These are phyloP conservation scores for Colletotrichum shisoi DNA, from an alignment of 2,329 filamentous ascomycete species.

Conservation along the genomic window DNA sequence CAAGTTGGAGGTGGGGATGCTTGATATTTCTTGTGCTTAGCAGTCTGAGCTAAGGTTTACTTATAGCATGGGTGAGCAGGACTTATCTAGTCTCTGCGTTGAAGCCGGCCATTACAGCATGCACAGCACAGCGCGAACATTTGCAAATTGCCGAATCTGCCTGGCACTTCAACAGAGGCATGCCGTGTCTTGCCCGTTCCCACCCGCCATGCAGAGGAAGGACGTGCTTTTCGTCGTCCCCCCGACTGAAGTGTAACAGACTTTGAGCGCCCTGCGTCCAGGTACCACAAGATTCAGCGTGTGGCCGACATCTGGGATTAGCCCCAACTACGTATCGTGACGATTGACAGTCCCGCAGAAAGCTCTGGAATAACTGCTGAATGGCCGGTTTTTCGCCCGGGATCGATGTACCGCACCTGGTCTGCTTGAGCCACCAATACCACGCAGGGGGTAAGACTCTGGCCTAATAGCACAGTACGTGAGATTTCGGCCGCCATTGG, in stretches of 20 bases:
- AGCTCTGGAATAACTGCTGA: constrained; percentile 15
- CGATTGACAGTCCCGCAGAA: not conserved
- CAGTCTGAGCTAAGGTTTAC: not conserved
- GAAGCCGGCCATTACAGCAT: not conserved
- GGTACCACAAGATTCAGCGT: too few species aligned
- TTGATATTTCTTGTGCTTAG: not conserved
- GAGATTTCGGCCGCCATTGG: too few species aligned
- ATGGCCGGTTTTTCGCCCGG: constrained; percentile 10
- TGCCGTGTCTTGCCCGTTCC: too few species aligned
- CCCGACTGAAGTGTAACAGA: too few species aligned
- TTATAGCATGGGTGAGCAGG: not conserved
- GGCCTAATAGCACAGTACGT: too few species aligned
- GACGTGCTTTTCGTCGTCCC: too few species aligned
- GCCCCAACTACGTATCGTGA: not conserved
- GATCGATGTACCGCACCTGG: constrained; percentile 12
- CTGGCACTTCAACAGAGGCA: too few species aligned
- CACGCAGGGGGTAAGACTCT: not conserved
- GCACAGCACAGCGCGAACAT: too few species aligned
- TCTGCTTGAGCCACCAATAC: not conserved
- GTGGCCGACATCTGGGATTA: too few species aligned
- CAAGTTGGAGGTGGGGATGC: not conserved
- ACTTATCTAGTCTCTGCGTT: not conserved
- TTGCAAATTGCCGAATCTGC: too few species aligned
- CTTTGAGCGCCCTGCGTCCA: not conserved
- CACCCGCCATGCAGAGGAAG: too few species aligned